Evolutionary conservation across 2,329 filamentous ascomycete species (phyloP).

Genomic region (Bisporella sp.): DNA sequence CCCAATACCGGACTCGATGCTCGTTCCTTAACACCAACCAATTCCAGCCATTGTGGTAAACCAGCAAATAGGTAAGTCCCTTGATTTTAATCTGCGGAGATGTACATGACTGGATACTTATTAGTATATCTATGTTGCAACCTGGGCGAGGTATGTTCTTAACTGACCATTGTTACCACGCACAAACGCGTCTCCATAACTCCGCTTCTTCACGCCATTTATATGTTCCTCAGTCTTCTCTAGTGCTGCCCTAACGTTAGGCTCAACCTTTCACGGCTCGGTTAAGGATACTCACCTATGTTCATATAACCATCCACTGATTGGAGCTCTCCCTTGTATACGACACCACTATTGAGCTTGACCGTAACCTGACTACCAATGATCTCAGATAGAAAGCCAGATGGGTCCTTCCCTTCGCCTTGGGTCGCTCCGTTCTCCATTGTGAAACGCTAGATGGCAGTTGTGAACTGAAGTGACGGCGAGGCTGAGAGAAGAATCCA

Average conservation of each 20-base stretch:
- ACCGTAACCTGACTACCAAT: constrained; percentile 92
- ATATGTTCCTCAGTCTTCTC: constrained; percentile 93
- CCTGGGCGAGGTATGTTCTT: not conserved
- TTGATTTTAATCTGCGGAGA: constrained; percentile 24
- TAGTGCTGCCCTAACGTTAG: constrained; percentile 46
- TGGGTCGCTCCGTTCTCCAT: constrained; percentile 69
- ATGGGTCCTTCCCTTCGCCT: constrained; percentile 81
- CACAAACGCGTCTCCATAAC: constrained; percentile 91
- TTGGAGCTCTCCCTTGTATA: constrained; percentile 96
- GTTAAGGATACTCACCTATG: constrained; percentile 41
- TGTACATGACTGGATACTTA: constrained; percentile 25
- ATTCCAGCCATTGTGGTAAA: no score
- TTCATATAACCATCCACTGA: constrained; percentile 99
- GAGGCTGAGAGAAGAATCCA: not conserved
- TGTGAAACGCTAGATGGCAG: not conserved
- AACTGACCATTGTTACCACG: constrained; percentile 84
- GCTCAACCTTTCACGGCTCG: no score
- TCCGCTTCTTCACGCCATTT: constrained; percentile 72
- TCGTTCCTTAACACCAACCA: no score
- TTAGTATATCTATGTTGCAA: not conserved
- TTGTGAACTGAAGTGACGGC: not conserved
- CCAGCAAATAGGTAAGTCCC: not conserved
- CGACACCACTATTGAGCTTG: constrained; percentile 96
- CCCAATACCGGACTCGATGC: no score
- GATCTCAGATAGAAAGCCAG: constrained; percentile 87